Evolutionary conservation across 164 flowering plant species (phyloP), one percentile per base, ranked within the genome.

Genomic region (Aristolochia contorta): DNA sequence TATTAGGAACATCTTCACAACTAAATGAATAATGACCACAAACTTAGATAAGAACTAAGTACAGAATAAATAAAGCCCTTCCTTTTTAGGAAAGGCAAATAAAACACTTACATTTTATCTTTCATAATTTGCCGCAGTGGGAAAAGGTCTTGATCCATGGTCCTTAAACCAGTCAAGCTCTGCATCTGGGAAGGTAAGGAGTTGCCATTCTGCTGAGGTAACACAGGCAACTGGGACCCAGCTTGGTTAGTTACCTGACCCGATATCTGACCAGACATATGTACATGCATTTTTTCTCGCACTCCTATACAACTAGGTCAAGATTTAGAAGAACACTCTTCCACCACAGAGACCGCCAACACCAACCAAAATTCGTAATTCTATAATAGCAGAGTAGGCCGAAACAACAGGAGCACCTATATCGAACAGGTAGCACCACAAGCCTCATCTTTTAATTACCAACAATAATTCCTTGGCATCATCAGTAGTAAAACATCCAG

Each of bases 201-300:
- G 70, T 64, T 77, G 32, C 83, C 89, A 79, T 80, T 85, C 58
- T 77, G 87, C 78, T 78, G 91, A 25, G 86, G 64, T 61, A 84
- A 14, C 48, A 78, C 80, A 67, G 84, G 64, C 69, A 80, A 65
- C 68, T 77, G 81, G 22, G 69, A 51, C 21, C 81, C 83, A 56
- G 76, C 71, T 75, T 80, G 96, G 69, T 74, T 86, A 49, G 89
- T 77, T n/a, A 82, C 81, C 80, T 82, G 83, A 20, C 94, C 91
- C 19, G 91, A 75, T 32, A 89, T 59, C 77, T 86, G 89, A 32
- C 86, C 92, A 0, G 93, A 76, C 76, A 86, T 77, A 61, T 81
- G 90, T 41, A 69, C 53, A 63, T 68, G 63, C 75, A 74, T 74
- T 59, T 62, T 71, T 62, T 58, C 54, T 12, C 30, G 32, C 59